These are phyloP conservation scores for Gliomastix tumulicola DNA, from an alignment of 2,329 filamentous ascomycete genomes.

Conservation along the genomic window DNA sequence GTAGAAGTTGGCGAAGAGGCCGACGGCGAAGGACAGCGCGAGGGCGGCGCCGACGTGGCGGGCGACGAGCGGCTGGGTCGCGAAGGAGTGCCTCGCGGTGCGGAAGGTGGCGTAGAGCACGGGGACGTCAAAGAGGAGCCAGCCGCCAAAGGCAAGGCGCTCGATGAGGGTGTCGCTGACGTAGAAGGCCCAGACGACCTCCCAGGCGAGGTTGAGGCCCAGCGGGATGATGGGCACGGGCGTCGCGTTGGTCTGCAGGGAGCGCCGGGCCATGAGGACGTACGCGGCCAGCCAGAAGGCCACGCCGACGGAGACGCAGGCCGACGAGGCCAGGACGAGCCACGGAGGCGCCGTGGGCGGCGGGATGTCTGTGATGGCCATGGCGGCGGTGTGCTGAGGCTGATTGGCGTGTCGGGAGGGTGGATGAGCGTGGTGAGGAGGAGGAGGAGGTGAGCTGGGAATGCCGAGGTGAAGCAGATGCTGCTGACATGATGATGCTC, in stretches of 20 bases:
- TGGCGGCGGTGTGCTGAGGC: too few relatives aligned
- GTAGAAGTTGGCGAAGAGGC: conserved; percentile 27
- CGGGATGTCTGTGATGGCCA: conserved; percentile 31
- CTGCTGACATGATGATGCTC: too few relatives aligned
- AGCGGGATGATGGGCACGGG: conserved; percentile 42
- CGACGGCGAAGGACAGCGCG: conserved; percentile 22
- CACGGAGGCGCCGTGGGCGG: conserved; percentile 24
- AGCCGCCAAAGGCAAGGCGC: conserved; percentile 32
- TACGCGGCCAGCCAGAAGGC: conserved; percentile 35
- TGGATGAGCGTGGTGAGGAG: too few relatives aligned
- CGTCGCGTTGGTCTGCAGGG: conserved; percentile 37
- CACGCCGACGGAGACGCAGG: conserved; percentile 26
- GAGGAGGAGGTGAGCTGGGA: too few relatives aligned
- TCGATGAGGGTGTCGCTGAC: conserved; percentile 37
- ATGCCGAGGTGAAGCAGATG: too few relatives aligned
- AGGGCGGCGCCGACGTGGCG: conserved; percentile 30
- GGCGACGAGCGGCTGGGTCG: conserved; percentile 29
- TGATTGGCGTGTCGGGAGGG: too few relatives aligned
- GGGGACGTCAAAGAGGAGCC: conserved; percentile 41
- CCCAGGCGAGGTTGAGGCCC: conserved; percentile 43
- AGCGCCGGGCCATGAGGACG: conserved; percentile 37
- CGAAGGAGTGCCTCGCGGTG: conserved; percentile 35
- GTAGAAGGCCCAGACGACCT: conserved; percentile 39
- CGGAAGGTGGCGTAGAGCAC: conserved; percentile 38
- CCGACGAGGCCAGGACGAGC: conserved; percentile 26